Evolutionary conservation across 306 rosid species (phyloP).

Genomic region (Quercus bicolor): DNA sequence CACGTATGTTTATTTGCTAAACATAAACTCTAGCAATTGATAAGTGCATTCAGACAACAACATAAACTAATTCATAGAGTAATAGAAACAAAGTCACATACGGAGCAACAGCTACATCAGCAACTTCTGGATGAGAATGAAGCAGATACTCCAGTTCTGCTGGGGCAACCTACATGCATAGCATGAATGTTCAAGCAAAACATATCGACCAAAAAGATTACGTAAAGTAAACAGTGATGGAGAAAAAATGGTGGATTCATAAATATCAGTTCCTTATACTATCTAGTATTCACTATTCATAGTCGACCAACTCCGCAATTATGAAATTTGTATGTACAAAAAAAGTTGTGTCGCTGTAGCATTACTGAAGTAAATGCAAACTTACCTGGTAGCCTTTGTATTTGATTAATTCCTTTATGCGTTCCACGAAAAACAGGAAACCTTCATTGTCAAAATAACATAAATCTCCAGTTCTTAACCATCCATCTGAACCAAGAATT

Average conservation of each 20-base stretch:
- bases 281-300: no score
- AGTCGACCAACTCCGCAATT: no score
- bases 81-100: conserved; percentile 5
- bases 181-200: no score
- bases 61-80: no score
- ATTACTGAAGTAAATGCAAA: background rate
- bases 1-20: background rate
- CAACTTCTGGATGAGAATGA: conserved; percentile 48
- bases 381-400: conserved; percentile 35
- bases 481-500: conserved; percentile 23
- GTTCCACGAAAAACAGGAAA: conserved; percentile 22
- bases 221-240: no score
- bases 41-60: no score
- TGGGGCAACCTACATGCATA: conserved; percentile 53
- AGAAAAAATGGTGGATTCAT: no score
- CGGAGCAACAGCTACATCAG: conserved; percentile 73
- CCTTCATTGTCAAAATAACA: conserved; percentile 29
- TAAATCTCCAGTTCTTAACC: conserved; percentile 37
- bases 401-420: conserved; percentile 35
- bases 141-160: conserved; percentile 69
- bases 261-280: no score
- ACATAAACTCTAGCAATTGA: no score
- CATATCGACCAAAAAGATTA: no score
- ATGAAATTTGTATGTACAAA: no score
- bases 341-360: no score